A percentile compares a stretch with the other conserved stretches of the same genome.
phyloP scores from a whole-genome alignment of 495 filamentous ascomycete genomes.

The Trichoderma orchidacearum region DNA sequence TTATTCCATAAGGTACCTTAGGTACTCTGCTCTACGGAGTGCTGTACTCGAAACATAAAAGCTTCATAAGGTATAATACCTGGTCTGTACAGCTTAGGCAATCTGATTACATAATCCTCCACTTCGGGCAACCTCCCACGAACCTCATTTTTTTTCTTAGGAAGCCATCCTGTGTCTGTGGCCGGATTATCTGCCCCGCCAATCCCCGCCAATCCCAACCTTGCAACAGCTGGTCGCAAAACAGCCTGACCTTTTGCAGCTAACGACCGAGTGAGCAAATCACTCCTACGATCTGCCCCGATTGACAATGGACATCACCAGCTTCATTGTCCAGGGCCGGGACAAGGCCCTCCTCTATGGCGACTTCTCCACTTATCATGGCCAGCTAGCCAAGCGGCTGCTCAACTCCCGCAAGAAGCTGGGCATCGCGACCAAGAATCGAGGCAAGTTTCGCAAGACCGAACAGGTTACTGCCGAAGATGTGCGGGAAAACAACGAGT shows the following conservation, averaged over 20 bases:
- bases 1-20: too few relatives aligned
- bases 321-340: constrained; percentile 59
- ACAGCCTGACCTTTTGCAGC: neutral
- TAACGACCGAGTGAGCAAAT: constrained; percentile 1
- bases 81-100: too few relatives aligned
- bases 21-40: too few relatives aligned
- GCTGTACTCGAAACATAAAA: too few relatives aligned
- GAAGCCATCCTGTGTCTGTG: neutral
- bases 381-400: constrained; percentile 65
- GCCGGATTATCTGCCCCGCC: neutral
- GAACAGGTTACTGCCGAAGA: constrained; percentile 60
- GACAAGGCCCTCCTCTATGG: constrained; percentile 76
- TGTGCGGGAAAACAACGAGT: constrained; percentile 67
- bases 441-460: constrained; percentile 69
- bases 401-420: constrained; percentile 77
- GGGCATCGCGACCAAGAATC: constrained; percentile 65
- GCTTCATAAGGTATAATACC: too few relatives aligned
- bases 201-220: constrained; percentile 1
- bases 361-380: constrained; percentile 76
- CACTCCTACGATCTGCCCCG: neutral
- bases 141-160: neutral
- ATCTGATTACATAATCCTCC: neutral
- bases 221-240: neutral
- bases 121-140: neutral
- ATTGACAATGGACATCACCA: constrained; percentile 73